Evolutionary conservation across 805 yeast genomes (phyloP), one percentile per base, ranked within the genome.

Genomic region (Phaffomyces thermotolerans): DNA sequence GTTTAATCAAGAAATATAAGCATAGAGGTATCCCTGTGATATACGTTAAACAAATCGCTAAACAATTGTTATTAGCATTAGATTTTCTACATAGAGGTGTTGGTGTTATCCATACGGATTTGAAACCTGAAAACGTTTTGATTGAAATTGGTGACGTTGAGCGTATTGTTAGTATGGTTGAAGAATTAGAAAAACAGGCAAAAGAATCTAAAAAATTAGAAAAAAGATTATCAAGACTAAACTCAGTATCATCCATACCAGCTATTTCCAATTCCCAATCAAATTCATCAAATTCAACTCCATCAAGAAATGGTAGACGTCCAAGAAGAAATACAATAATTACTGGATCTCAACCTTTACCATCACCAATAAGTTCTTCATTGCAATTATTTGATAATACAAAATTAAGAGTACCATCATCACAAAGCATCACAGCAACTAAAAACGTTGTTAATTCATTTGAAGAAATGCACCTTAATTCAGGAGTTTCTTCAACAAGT

Each of bases 261-360:
- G 15, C 37, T 4, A 31, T 36, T 34, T 22, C 54, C 48, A 8
- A 27, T 27, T 44, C 53, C 42, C n/a, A 57, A 20, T 29, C 58
- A 45, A 45, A 45, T 49, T 46, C 53, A 45, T 6, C 53, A 49
- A 42, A 40, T 27, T 48, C 59, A 1, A 53, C 59, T 0, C 55
- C 59, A n/a, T 51, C 57, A 15, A 47, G 58, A 45, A 54, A 58
- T 37, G 56, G 59, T 20, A 63, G 71, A 49, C 57, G 84, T 42
- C 68, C 86, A 30, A 73, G 95, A 56, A 66, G 91, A 34, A 81
- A 79, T 50, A 81, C 95, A 0, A 65, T 89, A 22, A 82, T 89
- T 39, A 85, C 95, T 0, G 96, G 95, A 1, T 87, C 96, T 0
- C 95, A 89, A 62, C 97, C 97, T 3, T 67, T 89, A 45, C 96